Conservation (phyloP, 495 filamentous ascomycete species). For the Penicillium maclennaniae region DNA sequence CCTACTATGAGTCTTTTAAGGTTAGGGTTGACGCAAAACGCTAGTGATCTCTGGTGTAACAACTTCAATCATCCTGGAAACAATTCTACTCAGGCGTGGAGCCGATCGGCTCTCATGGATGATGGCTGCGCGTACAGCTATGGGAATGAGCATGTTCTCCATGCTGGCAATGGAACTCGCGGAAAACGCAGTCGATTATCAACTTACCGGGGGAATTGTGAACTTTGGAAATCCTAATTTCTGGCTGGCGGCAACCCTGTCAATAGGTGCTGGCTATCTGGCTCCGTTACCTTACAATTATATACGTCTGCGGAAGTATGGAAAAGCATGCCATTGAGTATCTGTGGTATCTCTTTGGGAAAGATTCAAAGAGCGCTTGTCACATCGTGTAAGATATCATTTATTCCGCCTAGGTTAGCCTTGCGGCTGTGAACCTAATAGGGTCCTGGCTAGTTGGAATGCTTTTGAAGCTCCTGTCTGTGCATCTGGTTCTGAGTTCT, state of each 20-base stretch:
- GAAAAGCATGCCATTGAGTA: conserved; percentile 38
- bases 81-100: conserved; percentile 36
- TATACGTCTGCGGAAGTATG: conserved; percentile 36
- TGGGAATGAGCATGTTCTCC: conserved; percentile 48
- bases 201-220: conserved; percentile 42
- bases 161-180: conserved; percentile 48
- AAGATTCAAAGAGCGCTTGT: too few species aligned
- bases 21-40: neutral
- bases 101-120: conserved; percentile 38
- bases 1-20: too few species aligned
- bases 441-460: too few species aligned
- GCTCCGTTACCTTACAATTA: conserved; percentile 49
- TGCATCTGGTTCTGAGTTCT: too few species aligned
- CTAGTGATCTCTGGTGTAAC: conserved; percentile 42
- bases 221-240: conserved; percentile 29
- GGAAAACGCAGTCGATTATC: conserved; percentile 45
- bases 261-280: conserved; percentile 40
- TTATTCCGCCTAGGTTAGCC: too few species aligned
- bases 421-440: too few species aligned
- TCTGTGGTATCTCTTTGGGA: too few species aligned
- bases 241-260: conserved; percentile 34
- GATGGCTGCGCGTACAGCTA: conserved; percentile 37
- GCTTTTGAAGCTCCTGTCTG: too few species aligned
- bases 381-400: too few species aligned
- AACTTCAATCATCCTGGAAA: conserved; percentile 44